A percentile compares a stretch with the other conserved stretches of the same genome.
Conservation (phyloP, 352 stramenopile genomes). For the Globisporangium cylindrosporum region DNA sequence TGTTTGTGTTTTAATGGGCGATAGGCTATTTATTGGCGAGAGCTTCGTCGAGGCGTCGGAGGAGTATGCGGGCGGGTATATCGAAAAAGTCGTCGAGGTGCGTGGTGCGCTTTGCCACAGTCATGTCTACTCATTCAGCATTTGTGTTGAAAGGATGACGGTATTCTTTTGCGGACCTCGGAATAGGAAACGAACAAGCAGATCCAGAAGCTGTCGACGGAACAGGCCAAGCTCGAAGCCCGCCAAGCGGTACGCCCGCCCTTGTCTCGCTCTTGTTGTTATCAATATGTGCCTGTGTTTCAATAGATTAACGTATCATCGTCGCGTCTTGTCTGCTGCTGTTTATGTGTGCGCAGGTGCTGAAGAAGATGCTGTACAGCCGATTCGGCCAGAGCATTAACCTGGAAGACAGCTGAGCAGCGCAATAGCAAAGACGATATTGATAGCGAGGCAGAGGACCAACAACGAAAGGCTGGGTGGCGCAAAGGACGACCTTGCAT, state of each 20-base stretch:
- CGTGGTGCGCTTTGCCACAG: background rate
- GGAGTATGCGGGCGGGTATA: slow-evolving; percentile 93
- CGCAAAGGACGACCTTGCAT: too few relatives aligned
- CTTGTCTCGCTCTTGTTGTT: background rate
- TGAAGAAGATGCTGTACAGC: slow-evolving; percentile 96
- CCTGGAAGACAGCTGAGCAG: slow-evolving; percentile 89
- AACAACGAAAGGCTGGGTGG: too few relatives aligned
- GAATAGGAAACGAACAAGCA: slow-evolving; percentile 64
- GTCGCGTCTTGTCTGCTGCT: background rate
- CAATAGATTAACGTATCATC: too few relatives aligned
- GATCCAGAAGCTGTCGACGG: slow-evolving; percentile 78
- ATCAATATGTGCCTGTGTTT: too few relatives aligned
- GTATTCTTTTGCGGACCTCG: too few relatives aligned
- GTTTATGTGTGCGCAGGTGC: background rate
- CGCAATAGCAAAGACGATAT: background rate
- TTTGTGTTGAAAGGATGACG: too few relatives aligned
- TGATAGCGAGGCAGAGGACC: too few relatives aligned
- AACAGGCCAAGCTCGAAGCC: slow-evolving; percentile 87
- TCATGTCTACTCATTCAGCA: too few relatives aligned
- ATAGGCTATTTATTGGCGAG: slow-evolving; percentile 92
- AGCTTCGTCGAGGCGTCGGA: slow-evolving; percentile 94
- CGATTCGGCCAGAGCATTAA: slow-evolving; percentile 97
- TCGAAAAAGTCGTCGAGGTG: slow-evolving; percentile 89
- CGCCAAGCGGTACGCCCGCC: slow-evolving; percentile 70
- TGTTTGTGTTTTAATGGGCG: background rate